phyloP scores from a whole-genome alignment of 2,329 filamentous ascomycete species.

The Anthostomella pinea region DNA sequence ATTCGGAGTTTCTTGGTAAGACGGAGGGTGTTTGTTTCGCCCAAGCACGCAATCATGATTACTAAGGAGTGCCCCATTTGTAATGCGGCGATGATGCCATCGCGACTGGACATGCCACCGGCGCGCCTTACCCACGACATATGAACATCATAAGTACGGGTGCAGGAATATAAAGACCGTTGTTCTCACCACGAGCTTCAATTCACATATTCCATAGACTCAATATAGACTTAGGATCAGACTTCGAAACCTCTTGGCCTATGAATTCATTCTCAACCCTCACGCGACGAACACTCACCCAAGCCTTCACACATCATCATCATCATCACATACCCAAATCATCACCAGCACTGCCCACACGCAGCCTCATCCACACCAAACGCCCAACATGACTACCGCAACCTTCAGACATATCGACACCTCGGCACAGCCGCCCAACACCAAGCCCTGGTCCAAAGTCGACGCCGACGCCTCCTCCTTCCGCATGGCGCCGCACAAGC shows the following conservation, averaged over 20 bases:
- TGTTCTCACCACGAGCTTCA: background rate
- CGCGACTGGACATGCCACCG: background rate
- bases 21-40: too few species aligned
- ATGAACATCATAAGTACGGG: background rate
- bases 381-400: slow-evolving; percentile 52
- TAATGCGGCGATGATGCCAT: slow-evolving; percentile 14
- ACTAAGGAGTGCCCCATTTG: slow-evolving; percentile 5
- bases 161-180: background rate
- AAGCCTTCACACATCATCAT: slow-evolving; percentile 2
- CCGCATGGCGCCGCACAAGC: slow-evolving; percentile 41
- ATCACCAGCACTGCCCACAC: background rate
- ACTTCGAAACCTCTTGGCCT: slow-evolving; percentile 1
- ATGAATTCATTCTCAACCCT: slow-evolving; percentile 11
- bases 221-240: background rate
- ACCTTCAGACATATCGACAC: slow-evolving; percentile 61
- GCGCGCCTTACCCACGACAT: background rate
- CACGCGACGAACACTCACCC: slow-evolving; percentile 12
- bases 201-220: background rate
- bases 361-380: slow-evolving; percentile 6
- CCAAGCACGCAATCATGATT: slow-evolving; percentile 3
- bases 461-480: slow-evolving; percentile 58
- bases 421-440: slow-evolving; percentile 39
- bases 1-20: too few species aligned
- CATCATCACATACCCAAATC: too few species aligned
- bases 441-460: slow-evolving; percentile 64